These are phyloP conservation scores for Talaromyces albobiverticillius DNA, from an alignment of 2,329 filamentous ascomycete genomes.

Conservation along the genomic window DNA sequence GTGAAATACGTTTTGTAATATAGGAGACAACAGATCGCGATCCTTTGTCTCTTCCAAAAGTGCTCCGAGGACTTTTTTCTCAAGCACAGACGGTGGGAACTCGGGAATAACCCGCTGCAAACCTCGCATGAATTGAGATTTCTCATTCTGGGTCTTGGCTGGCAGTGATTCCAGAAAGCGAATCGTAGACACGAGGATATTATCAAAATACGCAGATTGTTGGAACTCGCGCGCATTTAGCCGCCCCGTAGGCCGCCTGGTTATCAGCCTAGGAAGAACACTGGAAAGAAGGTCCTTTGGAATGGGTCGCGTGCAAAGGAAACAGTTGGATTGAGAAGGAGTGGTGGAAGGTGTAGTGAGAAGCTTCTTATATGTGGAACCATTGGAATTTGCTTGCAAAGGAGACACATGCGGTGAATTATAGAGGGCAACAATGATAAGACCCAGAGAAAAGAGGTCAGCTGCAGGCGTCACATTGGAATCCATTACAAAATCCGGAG, in stretches of 20 bases:
- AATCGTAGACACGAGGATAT: conserved; percentile 92
- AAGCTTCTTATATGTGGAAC: conserved; percentile 79
- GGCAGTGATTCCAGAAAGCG: conserved; percentile 90
- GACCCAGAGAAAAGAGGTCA: conserved; percentile 90
- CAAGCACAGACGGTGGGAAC: conserved; percentile 89
- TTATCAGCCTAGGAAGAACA: conserved; percentile 82
- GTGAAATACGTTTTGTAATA: conserved; percentile 89
- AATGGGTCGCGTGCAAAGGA: conserved; percentile 72
- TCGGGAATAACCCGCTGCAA: conserved; percentile 82
- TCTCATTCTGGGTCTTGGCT: conserved; percentile 87
- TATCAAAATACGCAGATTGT: conserved; percentile 94
- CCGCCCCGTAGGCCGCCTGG: conserved; percentile 79
- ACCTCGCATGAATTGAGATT: conserved; percentile 85
- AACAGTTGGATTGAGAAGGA: conserved; percentile 79
- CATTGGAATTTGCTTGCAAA: conserved; percentile 74
- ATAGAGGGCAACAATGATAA: conserved; percentile 85
- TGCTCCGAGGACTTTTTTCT: conserved; percentile 88
- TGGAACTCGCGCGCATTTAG: conserved; percentile 90
- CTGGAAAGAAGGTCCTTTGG: conserved; percentile 73
- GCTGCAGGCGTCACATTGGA: conserved; percentile 78
- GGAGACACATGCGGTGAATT: conserved; percentile 92
- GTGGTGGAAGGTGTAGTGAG: conserved; percentile 76
- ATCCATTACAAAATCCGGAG: conserved; percentile 91
- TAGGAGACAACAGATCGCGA: conserved; percentile 75
- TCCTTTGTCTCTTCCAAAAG: conserved; percentile 93